These are phyloP conservation scores for Hanseniaspora hatyaiensis DNA, from an alignment of 805 yeast species.

Conservation along the genomic window DNA sequence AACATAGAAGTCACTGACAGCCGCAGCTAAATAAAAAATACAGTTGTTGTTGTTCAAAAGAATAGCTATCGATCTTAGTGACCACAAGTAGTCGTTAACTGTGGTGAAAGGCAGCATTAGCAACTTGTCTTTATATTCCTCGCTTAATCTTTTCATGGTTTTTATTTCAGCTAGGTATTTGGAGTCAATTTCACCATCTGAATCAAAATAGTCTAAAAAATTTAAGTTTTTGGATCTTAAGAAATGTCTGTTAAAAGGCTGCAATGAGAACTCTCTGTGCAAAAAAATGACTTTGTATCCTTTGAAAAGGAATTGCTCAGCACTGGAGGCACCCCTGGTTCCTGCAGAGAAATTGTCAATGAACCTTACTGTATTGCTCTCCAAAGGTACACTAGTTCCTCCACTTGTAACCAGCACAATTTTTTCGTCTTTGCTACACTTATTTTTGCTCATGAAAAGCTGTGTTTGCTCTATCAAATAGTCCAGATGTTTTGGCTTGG, in stretches of 20 bases:
- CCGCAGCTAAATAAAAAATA: constrained; percentile 86
- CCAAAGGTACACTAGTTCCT: constrained; percentile 96
- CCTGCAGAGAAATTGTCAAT: constrained; percentile 97
- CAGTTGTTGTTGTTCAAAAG: constrained; percentile 50
- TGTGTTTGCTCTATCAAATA: constrained; percentile 47
- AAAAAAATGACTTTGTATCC: constrained; percentile 89
- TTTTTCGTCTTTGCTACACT: background rate
- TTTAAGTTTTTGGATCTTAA: constrained; percentile 67
- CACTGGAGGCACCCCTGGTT: constrained; percentile 91
- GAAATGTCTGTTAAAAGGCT: constrained; percentile 87
- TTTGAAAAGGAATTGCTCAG: constrained; percentile 73
- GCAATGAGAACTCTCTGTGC: constrained; percentile 80
- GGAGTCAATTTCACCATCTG: constrained; percentile 47
- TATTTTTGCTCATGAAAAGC: constrained; percentile 44
- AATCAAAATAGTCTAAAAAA: constrained; percentile 70
- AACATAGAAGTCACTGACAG: constrained; percentile 90
- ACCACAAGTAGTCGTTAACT: constrained; percentile 84
- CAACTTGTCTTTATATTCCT: constrained; percentile 27
- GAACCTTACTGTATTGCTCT: constrained; percentile 90
- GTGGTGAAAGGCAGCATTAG: constrained; percentile 82
- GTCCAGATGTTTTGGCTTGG: constrained; percentile 61
- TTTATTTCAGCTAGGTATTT: constrained; percentile 50
- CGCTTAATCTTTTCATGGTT: constrained; percentile 40
- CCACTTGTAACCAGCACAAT: constrained; percentile 87
- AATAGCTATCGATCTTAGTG: constrained; percentile 56